Conservation (phyloP, 116 monocot species). For the Papilionanthe hybrid region DNA sequence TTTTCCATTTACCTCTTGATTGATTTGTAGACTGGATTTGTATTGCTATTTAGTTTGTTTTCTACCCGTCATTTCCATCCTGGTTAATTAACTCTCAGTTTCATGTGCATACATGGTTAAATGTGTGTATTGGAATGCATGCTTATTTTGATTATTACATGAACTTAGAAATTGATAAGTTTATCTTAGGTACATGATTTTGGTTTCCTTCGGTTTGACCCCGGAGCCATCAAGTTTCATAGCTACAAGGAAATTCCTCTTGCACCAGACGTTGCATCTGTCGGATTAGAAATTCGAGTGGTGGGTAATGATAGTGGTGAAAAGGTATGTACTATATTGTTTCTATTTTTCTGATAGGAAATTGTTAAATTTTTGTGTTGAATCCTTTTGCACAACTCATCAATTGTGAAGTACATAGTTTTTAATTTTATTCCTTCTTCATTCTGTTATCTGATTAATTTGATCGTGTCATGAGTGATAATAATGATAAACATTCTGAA, state of each 20-base stretch:
- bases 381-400: background rate
- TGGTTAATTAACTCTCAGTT: background rate
- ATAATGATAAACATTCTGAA: too few species aligned
- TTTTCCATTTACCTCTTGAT: background rate
- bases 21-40: background rate
- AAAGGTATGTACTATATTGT: slow-evolving; percentile 42
- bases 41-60: background rate
- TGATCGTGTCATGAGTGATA: background rate
- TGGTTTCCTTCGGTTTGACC: slow-evolving; percentile 90
- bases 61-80: background rate
- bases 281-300: slow-evolving; percentile 92
- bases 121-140: too few species aligned
- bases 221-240: slow-evolving; percentile 78
- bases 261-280: slow-evolving; percentile 88
- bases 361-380: background rate
- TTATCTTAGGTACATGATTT: slow-evolving; percentile 84
- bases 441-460: background rate
- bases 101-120: background rate
- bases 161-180: background rate
- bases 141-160: background rate
- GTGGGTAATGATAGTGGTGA: slow-evolving; percentile 98
- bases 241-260: slow-evolving; percentile 85
- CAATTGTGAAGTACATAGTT: background rate
- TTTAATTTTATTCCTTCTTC: background rate
- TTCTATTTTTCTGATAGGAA: background rate